These are phyloP conservation scores for Talaromyces thailandensis DNA, from an alignment of 495 filamentous ascomycete genomes.

Conservation along the genomic window DNA sequence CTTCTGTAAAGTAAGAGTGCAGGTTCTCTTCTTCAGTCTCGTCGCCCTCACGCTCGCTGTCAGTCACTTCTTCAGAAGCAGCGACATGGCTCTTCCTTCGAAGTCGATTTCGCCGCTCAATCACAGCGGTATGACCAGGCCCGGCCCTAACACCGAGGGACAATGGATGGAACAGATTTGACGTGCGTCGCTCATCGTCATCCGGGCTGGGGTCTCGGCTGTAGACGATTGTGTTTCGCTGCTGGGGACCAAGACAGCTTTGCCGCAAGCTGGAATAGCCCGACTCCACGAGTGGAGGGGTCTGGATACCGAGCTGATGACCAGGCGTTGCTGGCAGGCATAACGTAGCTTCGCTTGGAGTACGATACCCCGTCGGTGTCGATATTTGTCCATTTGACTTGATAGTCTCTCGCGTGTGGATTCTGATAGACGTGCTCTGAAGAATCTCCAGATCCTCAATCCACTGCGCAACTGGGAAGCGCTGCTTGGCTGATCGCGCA, in stretches of 20 bases:
- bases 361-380: constrained; percentile 27
- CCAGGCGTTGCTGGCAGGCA: constrained; percentile 22
- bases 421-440: constrained; percentile 45
- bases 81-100: constrained; percentile 19
- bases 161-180: constrained; percentile 29
- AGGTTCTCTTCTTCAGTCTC: constrained; percentile 38
- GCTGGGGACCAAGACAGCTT: constrained; percentile 36
- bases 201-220: constrained; percentile 34
- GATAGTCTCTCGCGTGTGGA: constrained; percentile 31
- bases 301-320: constrained; percentile 36
- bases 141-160: constrained; percentile 30
- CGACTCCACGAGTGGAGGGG: constrained; percentile 25
- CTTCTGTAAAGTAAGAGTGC: constrained; percentile 33
- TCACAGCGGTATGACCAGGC: constrained; percentile 18
- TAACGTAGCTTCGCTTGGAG: constrained; percentile 28
- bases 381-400: constrained; percentile 25
- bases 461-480: constrained; percentile 68
- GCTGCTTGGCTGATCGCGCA: constrained; percentile 65
- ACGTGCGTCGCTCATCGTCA: constrained; percentile 21
- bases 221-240: constrained; percentile 39
- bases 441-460: constrained; percentile 53
- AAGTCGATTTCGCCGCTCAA: constrained; percentile 24
- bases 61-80: constrained; percentile 27
- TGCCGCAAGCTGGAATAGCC: constrained; percentile 38
- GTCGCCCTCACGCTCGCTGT: constrained; percentile 12